Base-by-base conservation (phyloP, 2,329 filamentous ascomycete genomes). In the Achaetomium macrosporum region DNA sequence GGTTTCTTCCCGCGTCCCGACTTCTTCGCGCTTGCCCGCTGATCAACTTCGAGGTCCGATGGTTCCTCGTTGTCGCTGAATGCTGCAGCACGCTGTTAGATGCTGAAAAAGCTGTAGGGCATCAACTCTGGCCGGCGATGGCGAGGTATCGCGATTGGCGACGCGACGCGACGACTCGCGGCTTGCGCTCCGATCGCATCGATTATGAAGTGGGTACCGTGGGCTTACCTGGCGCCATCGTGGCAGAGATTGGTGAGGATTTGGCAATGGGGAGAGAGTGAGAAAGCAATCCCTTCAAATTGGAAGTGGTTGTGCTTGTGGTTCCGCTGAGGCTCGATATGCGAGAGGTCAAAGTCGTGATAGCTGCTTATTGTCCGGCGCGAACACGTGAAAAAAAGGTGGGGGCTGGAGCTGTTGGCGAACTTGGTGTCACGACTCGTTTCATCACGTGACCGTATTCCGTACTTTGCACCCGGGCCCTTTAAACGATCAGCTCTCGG, bases 31-130 rank as follows among this genome's bases (percentile, higher is more conserved):
- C 19, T 20, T 19, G 39, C 3, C n/a, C n/a, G 10, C 39, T 39
- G 40, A 9, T 48, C 35, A 17, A 53, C 12, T 15, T 60, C 57
- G 20, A 44, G 30, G 42, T 61, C 72, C 2, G 72, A 74, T 25
- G 57, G 57, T 20, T 73, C 72, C 25, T 74, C 71, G 55, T 73
- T 46, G 49, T 61, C 72, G 58, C 72, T 75, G 36, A 73, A 66
- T 13, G 71, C 72, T 71, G 51, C 40, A 15, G 29, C 5, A 2
- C 13, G 19, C 25, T 13, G 31, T 53, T 15, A 53, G 42, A 25
- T 10, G 2, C 4, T n/a, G 2, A 12, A 12, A 13, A 8, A 29
- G 2, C 17, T 19, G 11, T 33, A 2, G 31, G 15, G 19, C 17
- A 17, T n/a, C 37, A 39, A 20, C 33, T 15, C n/a, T 10, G 9